phyloP scores from a whole-genome alignment of 805 yeast genomes.

The Candida ipomoeae region DNA sequence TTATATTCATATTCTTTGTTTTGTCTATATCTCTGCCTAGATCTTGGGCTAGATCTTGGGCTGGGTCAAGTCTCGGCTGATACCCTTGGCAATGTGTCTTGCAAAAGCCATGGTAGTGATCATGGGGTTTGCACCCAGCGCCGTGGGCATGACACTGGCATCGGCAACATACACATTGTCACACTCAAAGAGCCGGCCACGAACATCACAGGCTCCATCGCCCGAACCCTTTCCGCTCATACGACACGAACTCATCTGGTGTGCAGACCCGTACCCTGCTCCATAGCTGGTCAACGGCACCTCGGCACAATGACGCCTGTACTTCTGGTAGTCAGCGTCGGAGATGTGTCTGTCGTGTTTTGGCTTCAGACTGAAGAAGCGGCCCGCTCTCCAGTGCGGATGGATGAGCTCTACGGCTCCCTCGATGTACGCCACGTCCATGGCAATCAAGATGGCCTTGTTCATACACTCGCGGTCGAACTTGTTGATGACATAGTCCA shows the following conservation, averaged over 20 bases:
- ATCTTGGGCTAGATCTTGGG: background rate
- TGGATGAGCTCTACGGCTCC: slow-evolving; percentile 45
- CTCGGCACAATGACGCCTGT: slow-evolving; percentile 30
- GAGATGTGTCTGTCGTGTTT: slow-evolving; percentile 34
- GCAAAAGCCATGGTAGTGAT: slow-evolving; percentile 45
- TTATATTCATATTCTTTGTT: background rate
- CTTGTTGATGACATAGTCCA: slow-evolving; percentile 39
- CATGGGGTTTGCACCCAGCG: slow-evolving; percentile 56
- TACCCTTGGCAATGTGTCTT: slow-evolving; percentile 36
- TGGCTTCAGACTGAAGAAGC: slow-evolving; percentile 34
- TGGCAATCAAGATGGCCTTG: slow-evolving; percentile 34
- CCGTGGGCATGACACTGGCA: slow-evolving; percentile 47
- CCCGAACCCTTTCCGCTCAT: slow-evolving; percentile 45
- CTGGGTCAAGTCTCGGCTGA: slow-evolving; percentile 31
- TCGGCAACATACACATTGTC: slow-evolving; percentile 48
- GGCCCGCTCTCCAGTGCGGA: slow-evolving; percentile 32
- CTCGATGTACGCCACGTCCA: slow-evolving; percentile 45
- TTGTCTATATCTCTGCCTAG: background rate
- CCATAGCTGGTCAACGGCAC: slow-evolving; percentile 27
- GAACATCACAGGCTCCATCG: slow-evolving; percentile 41
- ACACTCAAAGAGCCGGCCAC: slow-evolving; percentile 47
- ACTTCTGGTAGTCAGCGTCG: slow-evolving; percentile 41
- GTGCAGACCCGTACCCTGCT: slow-evolving; percentile 43
- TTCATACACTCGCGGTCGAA: slow-evolving; percentile 40
- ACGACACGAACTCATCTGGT: slow-evolving; percentile 51